Evolutionary conservation across 257 asterid species (phyloP).

Genomic region (Lithospermum erythrorhizon): DNA sequence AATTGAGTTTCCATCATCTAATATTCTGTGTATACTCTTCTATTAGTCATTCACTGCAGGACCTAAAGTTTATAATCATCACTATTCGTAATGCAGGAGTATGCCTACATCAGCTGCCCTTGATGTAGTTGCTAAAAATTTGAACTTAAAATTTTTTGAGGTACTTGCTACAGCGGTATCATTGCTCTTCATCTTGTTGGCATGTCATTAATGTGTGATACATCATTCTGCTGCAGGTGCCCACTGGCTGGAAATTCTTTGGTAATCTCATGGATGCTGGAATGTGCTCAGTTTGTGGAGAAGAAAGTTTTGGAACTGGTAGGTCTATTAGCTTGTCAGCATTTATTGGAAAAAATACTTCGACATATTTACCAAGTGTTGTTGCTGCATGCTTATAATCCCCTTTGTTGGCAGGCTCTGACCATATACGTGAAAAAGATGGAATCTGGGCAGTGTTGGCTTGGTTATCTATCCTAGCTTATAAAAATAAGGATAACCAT

Average conservation of each 20-base stretch:
- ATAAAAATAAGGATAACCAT: conserved; percentile 70
- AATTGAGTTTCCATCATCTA: conserved; percentile 5
- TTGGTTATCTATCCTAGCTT: conserved; percentile 87
- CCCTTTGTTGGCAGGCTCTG: conserved; percentile 55
- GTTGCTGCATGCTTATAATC: background rate
- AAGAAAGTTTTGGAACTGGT: conserved; percentile 99
- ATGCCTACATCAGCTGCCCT: conserved; percentile 99
- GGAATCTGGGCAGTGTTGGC: conserved; percentile 99
- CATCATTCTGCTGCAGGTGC: conserved; percentile 44
- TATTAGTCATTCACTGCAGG: background rate
- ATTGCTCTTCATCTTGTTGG: background rate
- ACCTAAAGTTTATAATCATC: background rate
- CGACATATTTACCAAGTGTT: background rate
- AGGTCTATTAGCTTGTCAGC: conserved; percentile 6
- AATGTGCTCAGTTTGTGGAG: conserved; percentile 96
- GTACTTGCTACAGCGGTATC: conserved; percentile 24
- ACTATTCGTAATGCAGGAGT: conserved; percentile 56
- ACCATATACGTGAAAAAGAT: conserved; percentile 95
- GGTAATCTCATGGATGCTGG: conserved; percentile 99
- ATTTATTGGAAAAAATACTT: background rate
- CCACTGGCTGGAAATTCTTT: conserved; percentile 98
- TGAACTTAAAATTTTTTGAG: conserved; percentile 90
- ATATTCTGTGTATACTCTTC: background rate
- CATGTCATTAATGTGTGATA: conserved; percentile 1
- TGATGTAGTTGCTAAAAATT: conserved; percentile 83